Conservation (phyloP, 2,329 filamentous ascomycete species). For the Monosporascus sp. region DNA sequence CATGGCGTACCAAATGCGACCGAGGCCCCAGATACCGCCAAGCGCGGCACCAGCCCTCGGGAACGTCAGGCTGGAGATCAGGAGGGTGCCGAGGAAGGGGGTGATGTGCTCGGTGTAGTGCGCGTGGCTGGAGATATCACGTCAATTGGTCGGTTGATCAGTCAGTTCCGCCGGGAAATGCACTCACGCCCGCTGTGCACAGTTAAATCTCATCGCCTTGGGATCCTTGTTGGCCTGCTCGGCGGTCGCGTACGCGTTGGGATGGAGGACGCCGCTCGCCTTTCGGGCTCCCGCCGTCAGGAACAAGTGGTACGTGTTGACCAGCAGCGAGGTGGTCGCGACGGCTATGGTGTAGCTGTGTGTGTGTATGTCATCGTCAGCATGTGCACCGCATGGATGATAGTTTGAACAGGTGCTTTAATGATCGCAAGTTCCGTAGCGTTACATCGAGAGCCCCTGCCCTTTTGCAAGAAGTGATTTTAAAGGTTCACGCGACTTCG, state of each 20-base stretch:
- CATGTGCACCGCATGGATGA: not conserved
- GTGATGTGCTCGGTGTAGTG: constrained; percentile 60
- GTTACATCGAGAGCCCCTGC: too few relatives aligned
- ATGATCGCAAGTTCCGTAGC: not conserved
- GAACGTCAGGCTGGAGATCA: constrained; percentile 51
- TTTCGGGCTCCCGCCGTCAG: constrained; percentile 46
- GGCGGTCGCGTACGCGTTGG: constrained; percentile 48
- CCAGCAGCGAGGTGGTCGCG: constrained; percentile 50
- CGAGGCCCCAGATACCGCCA: constrained; percentile 47
- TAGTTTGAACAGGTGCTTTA: not conserved
- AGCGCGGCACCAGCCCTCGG: constrained; percentile 44
- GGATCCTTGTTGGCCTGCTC: constrained; percentile 50
- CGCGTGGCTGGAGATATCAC: constrained; percentile 32
- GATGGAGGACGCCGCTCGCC: constrained; percentile 49
- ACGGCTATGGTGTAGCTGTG: constrained; percentile 56
- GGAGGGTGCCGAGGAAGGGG: constrained; percentile 44
- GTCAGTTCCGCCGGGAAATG: not conserved
- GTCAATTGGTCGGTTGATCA: constrained; percentile 40
- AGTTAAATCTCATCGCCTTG: constrained; percentile 56
- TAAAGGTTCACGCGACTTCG: not conserved
- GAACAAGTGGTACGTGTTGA: constrained; percentile 48
- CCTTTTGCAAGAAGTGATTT: not conserved
- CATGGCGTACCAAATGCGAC: constrained; percentile 47
- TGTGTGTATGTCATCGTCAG: constrained; percentile 4
- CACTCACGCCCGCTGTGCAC: constrained; percentile 26